A percentile compares a stretch with the other conserved stretches of the same genome.
Evolutionary conservation across 441 rosid species (phyloP).

Genomic region (Bocquillonia castaneifolia): DNA sequence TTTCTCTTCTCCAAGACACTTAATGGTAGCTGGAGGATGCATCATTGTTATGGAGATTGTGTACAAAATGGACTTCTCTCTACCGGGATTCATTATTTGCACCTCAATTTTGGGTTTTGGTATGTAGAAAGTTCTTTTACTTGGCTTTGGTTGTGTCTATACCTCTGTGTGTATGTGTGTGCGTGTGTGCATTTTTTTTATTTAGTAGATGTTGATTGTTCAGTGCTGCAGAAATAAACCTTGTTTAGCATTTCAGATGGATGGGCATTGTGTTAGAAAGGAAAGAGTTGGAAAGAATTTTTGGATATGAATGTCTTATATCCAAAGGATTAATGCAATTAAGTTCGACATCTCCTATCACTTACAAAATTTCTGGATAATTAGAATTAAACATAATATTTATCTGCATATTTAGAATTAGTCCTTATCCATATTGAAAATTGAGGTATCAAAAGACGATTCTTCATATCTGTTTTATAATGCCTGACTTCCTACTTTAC

Average conservation of each 20-base stretch:
- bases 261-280: not conserved
- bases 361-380: not conserved
- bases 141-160: not conserved
- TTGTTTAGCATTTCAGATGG: not conserved
- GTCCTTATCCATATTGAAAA: not conserved
- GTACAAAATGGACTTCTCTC: conserved; percentile 82
- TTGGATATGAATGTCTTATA: not conserved
- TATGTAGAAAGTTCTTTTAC: conserved; percentile 24
- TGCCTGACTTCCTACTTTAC: too few species aligned
- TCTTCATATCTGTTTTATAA: not conserved
- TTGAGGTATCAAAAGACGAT: not conserved
- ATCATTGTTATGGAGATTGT: conserved; percentile 67
- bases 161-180: too few species aligned
- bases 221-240: not conserved
- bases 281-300: not conserved
- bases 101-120: conserved; percentile 75
- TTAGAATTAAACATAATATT: not conserved
- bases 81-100: conserved; percentile 71
- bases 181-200: not conserved
- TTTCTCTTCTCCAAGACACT: conserved; percentile 94
- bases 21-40: conserved; percentile 83
- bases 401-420: not conserved
- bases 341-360: not conserved
- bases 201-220: not conserved
- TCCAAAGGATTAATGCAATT: not conserved